Percentiles rank a stretch among this genome's conserved stretches.
phyloP scores from a whole-genome alignment of 768 basidiomycete genomes.

The Gymnopilus junonius region DNA sequence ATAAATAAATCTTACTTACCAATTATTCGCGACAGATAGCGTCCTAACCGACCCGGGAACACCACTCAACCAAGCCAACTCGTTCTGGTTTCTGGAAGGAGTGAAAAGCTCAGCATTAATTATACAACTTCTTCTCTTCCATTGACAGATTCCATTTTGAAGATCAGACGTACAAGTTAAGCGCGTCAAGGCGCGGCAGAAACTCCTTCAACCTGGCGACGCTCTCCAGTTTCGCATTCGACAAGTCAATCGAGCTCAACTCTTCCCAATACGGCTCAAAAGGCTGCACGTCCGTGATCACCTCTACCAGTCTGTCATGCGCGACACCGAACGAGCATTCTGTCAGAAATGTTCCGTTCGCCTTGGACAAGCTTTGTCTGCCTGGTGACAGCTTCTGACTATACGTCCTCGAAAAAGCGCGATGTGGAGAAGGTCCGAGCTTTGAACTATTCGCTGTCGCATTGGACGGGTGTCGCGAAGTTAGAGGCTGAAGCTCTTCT shows the following conservation, averaged over 20 bases:
- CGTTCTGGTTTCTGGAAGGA: constrained; percentile 65
- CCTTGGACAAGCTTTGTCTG: constrained; percentile 34
- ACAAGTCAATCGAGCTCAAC: constrained; percentile 74
- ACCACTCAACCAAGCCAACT: constrained; percentile 81
- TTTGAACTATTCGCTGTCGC: constrained; percentile 26
- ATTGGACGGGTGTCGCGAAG: constrained; percentile 43
- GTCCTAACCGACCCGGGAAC: constrained; percentile 73
- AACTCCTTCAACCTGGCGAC: constrained; percentile 88
- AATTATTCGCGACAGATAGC: constrained; percentile 76
- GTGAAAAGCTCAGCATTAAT: constrained; percentile 11
- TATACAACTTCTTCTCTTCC: constrained; percentile 1
- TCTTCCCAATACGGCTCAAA: constrained; percentile 96
- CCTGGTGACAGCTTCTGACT: constrained; percentile 34
- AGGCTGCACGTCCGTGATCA: constrained; percentile 93
- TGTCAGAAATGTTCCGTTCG: constrained; percentile 72
- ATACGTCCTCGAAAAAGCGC: constrained; percentile 50
- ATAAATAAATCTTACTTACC: constrained; percentile 48
- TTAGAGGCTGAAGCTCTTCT: constrained; percentile 53
- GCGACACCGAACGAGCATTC: constrained; percentile 96
- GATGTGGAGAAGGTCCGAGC: constrained; percentile 34
- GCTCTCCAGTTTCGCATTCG: constrained; percentile 74
- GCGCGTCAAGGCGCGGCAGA: constrained; percentile 74
- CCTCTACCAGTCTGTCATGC: constrained; percentile 88
- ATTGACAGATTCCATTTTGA: not conserved
- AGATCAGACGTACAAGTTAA: constrained; percentile 68